phyloP scores from a whole-genome alignment of 2,329 filamentous ascomycete species.

The Fusarium xyrophilum region DNA sequence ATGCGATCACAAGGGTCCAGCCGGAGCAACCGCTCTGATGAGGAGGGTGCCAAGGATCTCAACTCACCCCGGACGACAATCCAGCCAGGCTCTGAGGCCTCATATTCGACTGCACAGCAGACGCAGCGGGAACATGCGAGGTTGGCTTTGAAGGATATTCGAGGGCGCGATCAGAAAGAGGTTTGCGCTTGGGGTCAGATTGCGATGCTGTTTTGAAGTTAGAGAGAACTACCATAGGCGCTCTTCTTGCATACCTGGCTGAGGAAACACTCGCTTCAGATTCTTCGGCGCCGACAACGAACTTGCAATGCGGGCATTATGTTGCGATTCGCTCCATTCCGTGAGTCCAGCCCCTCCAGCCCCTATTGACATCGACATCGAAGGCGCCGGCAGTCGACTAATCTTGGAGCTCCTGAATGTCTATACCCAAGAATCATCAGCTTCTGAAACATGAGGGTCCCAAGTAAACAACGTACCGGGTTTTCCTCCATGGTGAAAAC shows the following conservation, averaged over 20 bases:
- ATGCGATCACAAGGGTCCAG: no score
- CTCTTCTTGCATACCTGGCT: slow-evolving; percentile 49
- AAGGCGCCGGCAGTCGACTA: slow-evolving; percentile 45
- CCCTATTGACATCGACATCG: slow-evolving; percentile 30
- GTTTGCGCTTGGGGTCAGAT: slow-evolving; percentile 67
- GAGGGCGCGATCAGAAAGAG: slow-evolving; percentile 60
- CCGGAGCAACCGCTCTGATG: no score
- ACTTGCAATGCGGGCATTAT: slow-evolving; percentile 60
- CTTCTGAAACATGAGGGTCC: background rate
- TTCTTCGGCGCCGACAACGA: slow-evolving; percentile 50
- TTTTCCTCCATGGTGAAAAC: slow-evolving; percentile 46
- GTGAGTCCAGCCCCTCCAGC: slow-evolving; percentile 52
- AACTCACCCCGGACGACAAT: slow-evolving; percentile 44
- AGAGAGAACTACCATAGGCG: slow-evolving; percentile 5
- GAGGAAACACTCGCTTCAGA: slow-evolving; percentile 60
- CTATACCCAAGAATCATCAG: slow-evolving; percentile 28
- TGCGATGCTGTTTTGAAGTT: slow-evolving; percentile 52
- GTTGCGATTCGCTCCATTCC: slow-evolving; percentile 67
- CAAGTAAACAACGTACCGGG: slow-evolving; percentile 36
- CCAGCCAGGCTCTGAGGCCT: slow-evolving; percentile 53
- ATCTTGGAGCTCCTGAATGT: slow-evolving; percentile 42
- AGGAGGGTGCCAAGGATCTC: no score
- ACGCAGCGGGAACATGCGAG: slow-evolving; percentile 50
- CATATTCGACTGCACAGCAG: slow-evolving; percentile 52
- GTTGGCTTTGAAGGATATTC: slow-evolving; percentile 55